A percentile compares a stretch with the other conserved stretches of the same genome.
phyloP scores from a whole-genome alignment of 2,329 filamentous ascomycete species.

The Penicillium sp. region DNA sequence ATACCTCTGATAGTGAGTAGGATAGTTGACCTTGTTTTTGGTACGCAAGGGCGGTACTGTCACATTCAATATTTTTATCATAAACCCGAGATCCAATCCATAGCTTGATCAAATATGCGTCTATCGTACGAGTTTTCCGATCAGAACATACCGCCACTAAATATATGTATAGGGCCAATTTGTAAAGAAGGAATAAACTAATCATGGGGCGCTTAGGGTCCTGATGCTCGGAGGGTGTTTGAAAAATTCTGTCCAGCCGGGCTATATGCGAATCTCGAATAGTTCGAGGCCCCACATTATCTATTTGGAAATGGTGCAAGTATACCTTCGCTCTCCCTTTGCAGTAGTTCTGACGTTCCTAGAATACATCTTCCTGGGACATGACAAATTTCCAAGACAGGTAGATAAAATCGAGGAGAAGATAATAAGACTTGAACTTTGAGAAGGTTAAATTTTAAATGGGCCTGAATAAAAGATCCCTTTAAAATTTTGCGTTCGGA shows the following conservation, averaged over 20 bases:
- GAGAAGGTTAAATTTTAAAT: not conserved
- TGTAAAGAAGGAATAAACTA: too few relatives aligned
- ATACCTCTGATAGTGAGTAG: too few relatives aligned
- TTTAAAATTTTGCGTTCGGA: not conserved
- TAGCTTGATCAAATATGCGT: too few relatives aligned
- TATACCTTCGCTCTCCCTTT: not conserved
- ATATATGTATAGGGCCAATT: too few relatives aligned
- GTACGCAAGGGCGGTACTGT: too few relatives aligned
- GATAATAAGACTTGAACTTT: not conserved
- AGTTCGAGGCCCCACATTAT: not conserved
- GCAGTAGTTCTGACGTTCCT: not conserved
- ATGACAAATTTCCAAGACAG: too few relatives aligned
- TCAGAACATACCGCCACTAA: too few relatives aligned
- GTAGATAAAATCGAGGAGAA: not conserved
- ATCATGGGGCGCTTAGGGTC: too few relatives aligned
- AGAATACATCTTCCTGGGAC: not conserved
- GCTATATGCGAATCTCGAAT: not conserved
- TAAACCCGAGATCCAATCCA: too few relatives aligned
- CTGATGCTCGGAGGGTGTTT: not conserved
- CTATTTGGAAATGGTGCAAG: not conserved
- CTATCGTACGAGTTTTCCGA: too few relatives aligned
- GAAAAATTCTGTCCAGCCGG: not conserved
- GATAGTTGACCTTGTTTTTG: too few relatives aligned
- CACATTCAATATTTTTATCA: too few relatives aligned
- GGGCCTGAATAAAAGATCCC: not conserved